These are phyloP conservation scores for Hylodesmum podocarpum DNA, from an alignment of 306 rosid species.

Conservation along the genomic window DNA sequence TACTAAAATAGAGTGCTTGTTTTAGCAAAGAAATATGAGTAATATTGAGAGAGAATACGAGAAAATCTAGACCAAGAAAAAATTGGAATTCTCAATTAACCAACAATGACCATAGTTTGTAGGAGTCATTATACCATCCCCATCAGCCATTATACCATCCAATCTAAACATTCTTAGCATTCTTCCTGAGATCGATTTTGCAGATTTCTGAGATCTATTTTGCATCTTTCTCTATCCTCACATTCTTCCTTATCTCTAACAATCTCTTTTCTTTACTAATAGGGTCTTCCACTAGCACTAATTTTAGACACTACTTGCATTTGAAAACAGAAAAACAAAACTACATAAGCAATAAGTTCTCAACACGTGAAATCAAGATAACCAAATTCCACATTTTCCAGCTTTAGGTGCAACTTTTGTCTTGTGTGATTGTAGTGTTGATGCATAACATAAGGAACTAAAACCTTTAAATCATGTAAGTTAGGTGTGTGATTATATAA, in stretches of 20 bases:
- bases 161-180: slow-evolving; percentile 87
- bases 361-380: slow-evolving; percentile 6
- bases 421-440: not conserved
- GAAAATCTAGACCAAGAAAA: slow-evolving; percentile 36
- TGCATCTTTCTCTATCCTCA: slow-evolving; percentile 87
- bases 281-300: slow-evolving; percentile 76
- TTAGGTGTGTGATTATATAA: not conserved
- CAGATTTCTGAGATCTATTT: too few species aligned
- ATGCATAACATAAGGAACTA: not conserved
- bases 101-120: slow-evolving; percentile 18
- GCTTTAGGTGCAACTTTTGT: not conserved
- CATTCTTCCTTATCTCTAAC: slow-evolving; percentile 76
- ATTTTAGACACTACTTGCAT: not conserved
- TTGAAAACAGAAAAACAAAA: slow-evolving; percentile 15
- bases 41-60: not conserved
- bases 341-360: not conserved
- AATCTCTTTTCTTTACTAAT: slow-evolving; percentile 81
- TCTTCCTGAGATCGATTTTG: slow-evolving; percentile 75
- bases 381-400: not conserved
- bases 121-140: too few species aligned
- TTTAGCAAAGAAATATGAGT: slow-evolving; percentile 14
- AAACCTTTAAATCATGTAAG: not conserved
- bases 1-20: slow-evolving; percentile 13
- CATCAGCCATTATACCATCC: slow-evolving; percentile 76
- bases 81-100: slow-evolving; percentile 25